Conservation (phyloP, 2,329 filamentous ascomycete genomes). For the Monilinia vaccinii-corymbosi region DNA sequence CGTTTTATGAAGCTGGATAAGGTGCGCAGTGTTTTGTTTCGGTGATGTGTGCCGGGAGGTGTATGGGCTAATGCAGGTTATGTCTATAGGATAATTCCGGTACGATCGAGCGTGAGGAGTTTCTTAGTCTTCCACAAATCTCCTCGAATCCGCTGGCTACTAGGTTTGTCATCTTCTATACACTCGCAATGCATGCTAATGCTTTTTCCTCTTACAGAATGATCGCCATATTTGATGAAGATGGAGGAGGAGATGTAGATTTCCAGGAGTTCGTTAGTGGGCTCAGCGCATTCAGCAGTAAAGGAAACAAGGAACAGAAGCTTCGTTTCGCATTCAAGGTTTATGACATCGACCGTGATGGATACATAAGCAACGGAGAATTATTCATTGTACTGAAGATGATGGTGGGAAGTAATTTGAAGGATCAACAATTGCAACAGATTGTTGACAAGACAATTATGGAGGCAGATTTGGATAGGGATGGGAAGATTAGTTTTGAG, state of each 20-base stretch:
- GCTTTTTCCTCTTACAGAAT: conserved; percentile 48
- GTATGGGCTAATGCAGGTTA: conserved; percentile 1
- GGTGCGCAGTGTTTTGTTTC: conserved; percentile 40
- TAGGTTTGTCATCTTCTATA: conserved; percentile 42
- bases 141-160: conserved; percentile 96
- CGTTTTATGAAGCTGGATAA: conserved; percentile 99
- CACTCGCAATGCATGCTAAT: not conserved
- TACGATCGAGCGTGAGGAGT: conserved; percentile 97
- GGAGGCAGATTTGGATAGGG: conserved; percentile 92
- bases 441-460: conserved; percentile 99
- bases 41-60: not conserved
- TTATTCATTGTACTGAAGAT: conserved; percentile 99
- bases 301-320: conserved; percentile 99
- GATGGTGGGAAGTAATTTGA: conserved; percentile 99
- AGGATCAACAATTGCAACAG: conserved; percentile 97
- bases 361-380: conserved; percentile 97
- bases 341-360: conserved; percentile 98
- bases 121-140: conserved; percentile 92
- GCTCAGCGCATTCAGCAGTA: conserved; percentile 89
- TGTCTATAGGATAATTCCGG: conserved; percentile 78
- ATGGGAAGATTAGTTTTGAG: conserved; percentile 98
- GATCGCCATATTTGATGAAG: conserved; percentile 99
- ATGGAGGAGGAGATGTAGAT: conserved; percentile 94
- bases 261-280: conserved; percentile 98
- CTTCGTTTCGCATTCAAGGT: conserved; percentile 97